phyloP scores from a whole-genome alignment of 805 yeast species.

The Nakazawaea ishiwadae region DNA sequence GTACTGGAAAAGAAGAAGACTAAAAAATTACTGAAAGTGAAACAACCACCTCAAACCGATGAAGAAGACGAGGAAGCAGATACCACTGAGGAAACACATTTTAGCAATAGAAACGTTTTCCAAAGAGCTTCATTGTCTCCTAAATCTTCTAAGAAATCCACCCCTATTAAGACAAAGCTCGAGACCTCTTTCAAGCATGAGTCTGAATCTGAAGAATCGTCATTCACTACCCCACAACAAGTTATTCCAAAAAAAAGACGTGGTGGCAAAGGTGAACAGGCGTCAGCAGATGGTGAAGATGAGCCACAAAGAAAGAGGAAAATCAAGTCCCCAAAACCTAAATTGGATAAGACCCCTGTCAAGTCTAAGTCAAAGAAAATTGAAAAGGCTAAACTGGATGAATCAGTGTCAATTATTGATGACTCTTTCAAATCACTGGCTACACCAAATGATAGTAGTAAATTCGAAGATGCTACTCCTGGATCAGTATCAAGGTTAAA shows the following conservation, averaged over 20 bases:
- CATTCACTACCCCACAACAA: constrained; percentile 3
- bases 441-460: constrained; percentile 15
- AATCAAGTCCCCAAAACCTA: neutral
- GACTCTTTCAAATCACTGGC: constrained; percentile 15
- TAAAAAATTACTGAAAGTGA: constrained; percentile 9
- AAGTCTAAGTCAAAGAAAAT: neutral
- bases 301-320: constrained; percentile 7
- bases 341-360: neutral
- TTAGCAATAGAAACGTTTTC: constrained; percentile 31
- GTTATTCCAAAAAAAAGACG: constrained; percentile 11
- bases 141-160: constrained; percentile 18
- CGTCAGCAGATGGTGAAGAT: too few species aligned
- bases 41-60: constrained; percentile 8
- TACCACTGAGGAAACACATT: constrained; percentile 19
- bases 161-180: constrained; percentile 15
- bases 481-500: constrained; percentile 14
- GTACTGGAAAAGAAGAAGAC: constrained; percentile 5
- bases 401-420: neutral
- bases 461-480: constrained; percentile 20
- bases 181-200: neutral
- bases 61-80: constrained; percentile 5
- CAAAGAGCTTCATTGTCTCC: constrained; percentile 31
- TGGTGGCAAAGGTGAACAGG: too few species aligned
- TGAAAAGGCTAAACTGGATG: neutral
- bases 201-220: neutral